Percentiles rank a stretch among this genome's conserved stretches.
Conservation (phyloP, 139 green algal species). For the Asterochloris erici region DNA sequence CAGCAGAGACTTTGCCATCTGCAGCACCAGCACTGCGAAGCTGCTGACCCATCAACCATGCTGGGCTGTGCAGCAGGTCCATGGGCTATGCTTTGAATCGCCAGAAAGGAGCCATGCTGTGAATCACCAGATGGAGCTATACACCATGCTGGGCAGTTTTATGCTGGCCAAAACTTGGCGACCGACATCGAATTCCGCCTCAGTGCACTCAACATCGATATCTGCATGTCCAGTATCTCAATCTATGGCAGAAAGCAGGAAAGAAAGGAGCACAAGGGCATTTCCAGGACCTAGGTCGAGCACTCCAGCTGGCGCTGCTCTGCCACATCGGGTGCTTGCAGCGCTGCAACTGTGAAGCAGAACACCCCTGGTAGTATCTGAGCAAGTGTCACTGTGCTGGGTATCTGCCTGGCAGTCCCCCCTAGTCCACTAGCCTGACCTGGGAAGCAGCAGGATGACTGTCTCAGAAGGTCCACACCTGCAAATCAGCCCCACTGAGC, state of each 20-base stretch:
- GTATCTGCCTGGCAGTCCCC: not conserved
- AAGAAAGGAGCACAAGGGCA: too few relatives aligned
- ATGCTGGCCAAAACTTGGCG: not conserved
- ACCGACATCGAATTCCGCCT: too few relatives aligned
- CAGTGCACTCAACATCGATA: too few relatives aligned
- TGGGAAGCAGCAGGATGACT: not conserved
- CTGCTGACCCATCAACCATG: not conserved
- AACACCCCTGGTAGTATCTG: not conserved
- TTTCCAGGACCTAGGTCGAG: too few relatives aligned
- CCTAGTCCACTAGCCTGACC: not conserved
- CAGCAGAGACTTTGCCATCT: not conserved
- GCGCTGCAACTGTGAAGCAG: not conserved
- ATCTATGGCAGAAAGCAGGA: too few relatives aligned
- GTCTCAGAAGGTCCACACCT: conserved; percentile 18
- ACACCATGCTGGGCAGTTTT: not conserved
- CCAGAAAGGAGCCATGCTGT: not conserved
- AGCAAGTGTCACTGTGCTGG: not conserved
- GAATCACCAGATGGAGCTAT: not conserved
- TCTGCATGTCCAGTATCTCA: too few relatives aligned
- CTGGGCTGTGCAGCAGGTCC: conserved; percentile 8
- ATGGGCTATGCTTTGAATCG: not conserved
- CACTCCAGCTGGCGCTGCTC: not conserved
- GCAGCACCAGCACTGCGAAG: not conserved
- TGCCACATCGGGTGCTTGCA: not conserved
- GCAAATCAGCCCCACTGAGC: conserved; percentile 38